Evolutionary conservation across 805 yeast species (phyloP).

Genomic region (Starmerella khaoyaiensis): DNA sequence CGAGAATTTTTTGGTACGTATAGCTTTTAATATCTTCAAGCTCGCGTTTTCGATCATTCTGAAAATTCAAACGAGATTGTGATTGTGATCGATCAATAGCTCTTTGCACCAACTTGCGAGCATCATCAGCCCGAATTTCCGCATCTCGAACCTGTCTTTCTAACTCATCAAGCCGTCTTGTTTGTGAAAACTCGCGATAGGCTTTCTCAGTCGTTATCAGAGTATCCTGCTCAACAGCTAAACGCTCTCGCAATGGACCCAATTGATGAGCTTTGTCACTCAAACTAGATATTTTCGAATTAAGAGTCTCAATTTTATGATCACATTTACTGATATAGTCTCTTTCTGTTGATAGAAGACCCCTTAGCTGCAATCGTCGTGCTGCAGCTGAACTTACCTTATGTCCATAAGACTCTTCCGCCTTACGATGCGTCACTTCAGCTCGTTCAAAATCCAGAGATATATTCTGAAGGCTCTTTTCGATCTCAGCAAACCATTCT

Average conservation of each 20-base stretch:
- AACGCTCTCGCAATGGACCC: too few species aligned
- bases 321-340: constrained; percentile 10
- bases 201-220: too few species aligned
- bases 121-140: constrained; percentile 2
- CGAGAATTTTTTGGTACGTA: neutral
- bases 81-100: constrained; percentile 14
- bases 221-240: too few species aligned
- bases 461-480: neutral
- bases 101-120: constrained; percentile 6
- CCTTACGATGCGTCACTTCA: constrained; percentile 21
- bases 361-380: constrained; percentile 21
- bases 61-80: constrained; percentile 10
- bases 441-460: constrained; percentile 10
- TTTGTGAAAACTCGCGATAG: too few species aligned
- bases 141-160: neutral
- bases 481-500: too few species aligned
- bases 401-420: constrained; percentile 24
- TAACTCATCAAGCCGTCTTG: neutral
- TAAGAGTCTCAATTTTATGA: neutral
- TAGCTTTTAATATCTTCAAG: too few species aligned
- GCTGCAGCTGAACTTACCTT: constrained; percentile 22
- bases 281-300: neutral
- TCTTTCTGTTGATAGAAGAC: constrained; percentile 8
- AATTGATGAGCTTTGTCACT: too few species aligned
- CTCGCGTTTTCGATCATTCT: constrained; percentile 10